A percentile compares a stretch with the other conserved stretches of the same genome.
Conservation (phyloP, 2,329 filamentous ascomycete genomes). For the Grosmannia huntii region DNA sequence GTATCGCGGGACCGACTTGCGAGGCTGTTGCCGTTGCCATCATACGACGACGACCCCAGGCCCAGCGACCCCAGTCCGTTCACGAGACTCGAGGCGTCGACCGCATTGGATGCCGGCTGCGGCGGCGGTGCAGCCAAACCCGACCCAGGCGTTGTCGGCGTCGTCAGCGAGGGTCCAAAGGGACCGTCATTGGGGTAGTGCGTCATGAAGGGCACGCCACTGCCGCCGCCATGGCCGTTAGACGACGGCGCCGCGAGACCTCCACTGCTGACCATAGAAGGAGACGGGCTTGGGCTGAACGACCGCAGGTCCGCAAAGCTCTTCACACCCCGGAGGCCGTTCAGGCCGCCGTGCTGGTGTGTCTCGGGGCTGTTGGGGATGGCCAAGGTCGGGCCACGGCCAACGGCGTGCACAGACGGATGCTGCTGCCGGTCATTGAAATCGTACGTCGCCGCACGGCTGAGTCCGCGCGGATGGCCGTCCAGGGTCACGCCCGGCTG, state of each 20-base stretch:
- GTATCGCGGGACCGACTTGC: conserved; percentile 28
- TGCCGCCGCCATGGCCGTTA: conserved; percentile 16
- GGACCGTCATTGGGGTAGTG: conserved; percentile 29
- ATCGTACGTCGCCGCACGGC: conserved; percentile 92
- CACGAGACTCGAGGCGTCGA: conserved; percentile 25
- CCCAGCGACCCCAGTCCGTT: conserved; percentile 37
- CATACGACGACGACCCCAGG: conserved; percentile 32
- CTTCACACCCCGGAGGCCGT: conserved; percentile 84
- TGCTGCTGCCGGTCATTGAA: conserved; percentile 56
- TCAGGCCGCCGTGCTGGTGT: conserved; percentile 46
- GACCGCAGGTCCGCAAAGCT: conserved; percentile 93
- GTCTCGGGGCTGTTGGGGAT: conserved; percentile 67
- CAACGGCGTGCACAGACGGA: conserved; percentile 43
- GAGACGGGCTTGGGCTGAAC: conserved; percentile 86
- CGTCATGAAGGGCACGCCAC: conserved; percentile 26
- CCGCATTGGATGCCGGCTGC: conserved; percentile 10
- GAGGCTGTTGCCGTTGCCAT: conserved; percentile 25
- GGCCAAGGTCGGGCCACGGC: conserved; percentile 74
- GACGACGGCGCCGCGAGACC: conserved; percentile 29
- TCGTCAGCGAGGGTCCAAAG: conserved; percentile 22
- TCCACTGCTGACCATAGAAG: conserved; percentile 45
- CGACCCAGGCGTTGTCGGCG: conserved; percentile 25
- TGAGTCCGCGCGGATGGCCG: conserved; percentile 70
- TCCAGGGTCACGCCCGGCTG: conserved; percentile 57
- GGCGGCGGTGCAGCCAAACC: conserved; percentile 8